Conservation (phyloP, 1,284 basidiomycete species). For the Tylopilus sp. region DNA sequence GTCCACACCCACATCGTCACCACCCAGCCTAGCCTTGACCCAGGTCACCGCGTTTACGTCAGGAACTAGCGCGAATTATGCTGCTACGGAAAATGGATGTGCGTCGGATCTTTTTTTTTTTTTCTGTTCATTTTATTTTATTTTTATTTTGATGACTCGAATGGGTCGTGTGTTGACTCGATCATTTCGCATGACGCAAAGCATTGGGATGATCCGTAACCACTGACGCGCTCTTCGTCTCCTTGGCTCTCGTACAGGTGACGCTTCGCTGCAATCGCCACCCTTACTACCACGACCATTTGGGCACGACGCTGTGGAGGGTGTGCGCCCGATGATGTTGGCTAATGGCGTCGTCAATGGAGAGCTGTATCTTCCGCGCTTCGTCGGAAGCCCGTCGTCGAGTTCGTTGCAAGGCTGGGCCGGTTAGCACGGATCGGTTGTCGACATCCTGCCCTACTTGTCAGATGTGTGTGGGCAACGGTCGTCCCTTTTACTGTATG, state of each 20-base stretch:
- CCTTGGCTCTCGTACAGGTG: neutral
- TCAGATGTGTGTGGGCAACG: too few relatives aligned
- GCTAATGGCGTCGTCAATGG: constrained; percentile 19
- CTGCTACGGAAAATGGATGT: constrained; percentile 34
- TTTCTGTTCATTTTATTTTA: constrained; percentile 12
- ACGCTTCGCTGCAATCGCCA: constrained; percentile 23
- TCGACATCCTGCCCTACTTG: too few relatives aligned
- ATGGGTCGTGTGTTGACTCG: constrained; percentile 10
- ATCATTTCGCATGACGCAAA: constrained; percentile 4
- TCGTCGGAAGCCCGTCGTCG: constrained; percentile 36
- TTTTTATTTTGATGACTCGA: constrained; percentile 16
- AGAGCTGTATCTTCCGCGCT: constrained; percentile 14
- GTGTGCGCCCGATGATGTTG: constrained; percentile 12
- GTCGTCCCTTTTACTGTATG: too few relatives aligned
- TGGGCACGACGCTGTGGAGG: constrained; percentile 24
- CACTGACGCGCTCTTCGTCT: neutral
- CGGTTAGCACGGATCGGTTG: constrained; percentile 30
- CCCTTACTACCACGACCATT: constrained; percentile 11
- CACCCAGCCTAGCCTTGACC: constrained; percentile 9
- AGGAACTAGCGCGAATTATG: constrained; percentile 27
- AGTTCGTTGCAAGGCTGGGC: constrained; percentile 44
- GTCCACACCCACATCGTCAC: constrained; percentile 19
- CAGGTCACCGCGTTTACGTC: constrained; percentile 36
- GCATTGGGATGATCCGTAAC: constrained; percentile 17
- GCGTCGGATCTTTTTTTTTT: constrained; percentile 31